Conservation (phyloP, 2,329 filamentous ascomycete genomes). For the Sarocladiaceae sp. region DNA sequence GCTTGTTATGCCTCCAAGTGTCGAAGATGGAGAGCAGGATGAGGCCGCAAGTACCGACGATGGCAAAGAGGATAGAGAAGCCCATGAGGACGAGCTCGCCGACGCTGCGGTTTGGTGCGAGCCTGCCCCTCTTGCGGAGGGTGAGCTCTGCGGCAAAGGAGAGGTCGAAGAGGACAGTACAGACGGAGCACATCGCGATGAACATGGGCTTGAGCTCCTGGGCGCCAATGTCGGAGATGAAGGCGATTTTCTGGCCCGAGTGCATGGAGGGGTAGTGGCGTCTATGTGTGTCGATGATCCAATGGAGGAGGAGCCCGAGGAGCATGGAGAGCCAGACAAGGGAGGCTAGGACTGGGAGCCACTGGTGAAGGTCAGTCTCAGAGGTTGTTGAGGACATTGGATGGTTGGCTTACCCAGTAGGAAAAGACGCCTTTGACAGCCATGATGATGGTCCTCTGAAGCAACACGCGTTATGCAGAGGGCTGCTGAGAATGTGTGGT, state of each 20-base stretch:
- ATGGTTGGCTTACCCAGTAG: conserved; percentile 30
- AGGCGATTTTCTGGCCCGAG: conserved; percentile 54
- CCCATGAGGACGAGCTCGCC: conserved; percentile 57
- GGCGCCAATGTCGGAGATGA: conserved; percentile 64
- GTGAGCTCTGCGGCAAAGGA: conserved; percentile 77
- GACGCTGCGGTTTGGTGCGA: conserved; percentile 63
- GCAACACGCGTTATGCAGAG: background rate
- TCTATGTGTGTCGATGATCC: conserved; percentile 51
- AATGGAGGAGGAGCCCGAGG: conserved; percentile 63
- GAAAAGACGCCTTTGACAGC: conserved; percentile 25
- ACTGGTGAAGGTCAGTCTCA: conserved; percentile 6
- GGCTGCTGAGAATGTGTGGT: background rate
- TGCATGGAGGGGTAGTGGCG: conserved; percentile 57
- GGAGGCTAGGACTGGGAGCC: conserved; percentile 60
- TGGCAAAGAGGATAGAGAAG: conserved; percentile 59
- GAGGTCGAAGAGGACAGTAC: conserved; percentile 73
- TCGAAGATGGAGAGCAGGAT: conserved; percentile 84
- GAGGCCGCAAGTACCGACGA: conserved; percentile 71
- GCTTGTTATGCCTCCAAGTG: conserved; percentile 56
- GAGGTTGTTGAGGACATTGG: background rate
- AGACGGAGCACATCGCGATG: conserved; percentile 63
- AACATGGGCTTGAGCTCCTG: conserved; percentile 67
- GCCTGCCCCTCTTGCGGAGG: conserved; percentile 73
- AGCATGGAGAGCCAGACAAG: conserved; percentile 61
- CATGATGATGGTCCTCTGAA: conserved; percentile 18